A percentile compares a stretch with the other conserved stretches of the same genome.
These are phyloP conservation scores for Kuraishia cidri DNA, from an alignment of 805 yeast genomes.

Conservation along the genomic window DNA sequence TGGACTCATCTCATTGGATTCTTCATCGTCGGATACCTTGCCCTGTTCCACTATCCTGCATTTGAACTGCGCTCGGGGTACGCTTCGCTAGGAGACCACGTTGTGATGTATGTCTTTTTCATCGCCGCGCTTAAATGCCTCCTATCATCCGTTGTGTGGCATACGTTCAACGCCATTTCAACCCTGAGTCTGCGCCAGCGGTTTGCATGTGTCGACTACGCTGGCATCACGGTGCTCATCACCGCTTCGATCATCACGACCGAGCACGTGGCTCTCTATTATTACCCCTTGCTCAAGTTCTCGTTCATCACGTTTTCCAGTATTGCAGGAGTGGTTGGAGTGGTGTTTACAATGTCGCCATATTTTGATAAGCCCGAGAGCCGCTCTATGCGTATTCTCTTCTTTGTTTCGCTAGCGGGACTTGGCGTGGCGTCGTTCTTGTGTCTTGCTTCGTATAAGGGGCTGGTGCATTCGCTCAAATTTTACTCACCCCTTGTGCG, in stretches of 20 bases:
- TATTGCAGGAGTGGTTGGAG: slow-evolving; percentile 62
- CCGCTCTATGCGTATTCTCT: slow-evolving; percentile 68
- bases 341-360: slow-evolving; percentile 86
- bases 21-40: slow-evolving; percentile 43
- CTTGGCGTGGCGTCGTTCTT: slow-evolving; percentile 65
- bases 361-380: slow-evolving; percentile 83
- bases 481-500: slow-evolving; percentile 64
- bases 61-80: slow-evolving; percentile 24
- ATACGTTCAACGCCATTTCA: slow-evolving; percentile 78
- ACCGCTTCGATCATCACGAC: slow-evolving; percentile 84
- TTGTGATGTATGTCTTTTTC: slow-evolving; percentile 56
- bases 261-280: slow-evolving; percentile 69
- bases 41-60: slow-evolving; percentile 53
- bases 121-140: slow-evolving; percentile 71
- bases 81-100: slow-evolving; percentile 28
- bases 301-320: slow-evolving; percentile 53
- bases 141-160: slow-evolving; percentile 80
- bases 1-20: slow-evolving; percentile 88
- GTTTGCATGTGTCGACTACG: slow-evolving; percentile 91
- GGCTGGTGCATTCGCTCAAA: slow-evolving; percentile 38
- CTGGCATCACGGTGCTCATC: slow-evolving; percentile 86
- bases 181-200: slow-evolving; percentile 50
- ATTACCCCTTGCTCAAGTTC: slow-evolving; percentile 38
- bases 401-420: slow-evolving; percentile 70
- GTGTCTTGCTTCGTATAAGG: slow-evolving; percentile 45